These are phyloP conservation scores for Tieghemiomyces parasiticus DNA, from an alignment of 192 early-diverging fungal genomes.

Conservation along the genomic window DNA sequence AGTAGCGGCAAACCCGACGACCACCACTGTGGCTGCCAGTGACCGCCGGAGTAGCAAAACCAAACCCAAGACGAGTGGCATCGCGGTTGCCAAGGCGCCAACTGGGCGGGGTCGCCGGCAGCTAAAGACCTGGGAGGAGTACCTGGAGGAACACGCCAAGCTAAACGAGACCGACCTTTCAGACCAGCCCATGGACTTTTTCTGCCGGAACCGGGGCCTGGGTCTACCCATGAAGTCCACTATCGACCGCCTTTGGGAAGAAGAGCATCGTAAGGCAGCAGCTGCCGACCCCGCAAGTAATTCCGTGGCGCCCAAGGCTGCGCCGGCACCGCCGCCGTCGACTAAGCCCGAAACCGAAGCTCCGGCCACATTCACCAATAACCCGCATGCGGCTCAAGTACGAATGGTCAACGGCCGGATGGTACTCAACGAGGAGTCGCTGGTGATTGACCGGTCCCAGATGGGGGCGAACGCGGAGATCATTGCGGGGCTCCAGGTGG, in stretches of 20 bases:
- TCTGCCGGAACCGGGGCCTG: not conserved
- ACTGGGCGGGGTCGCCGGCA: not conserved
- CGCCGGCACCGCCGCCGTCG: no score
- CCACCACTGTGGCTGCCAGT: not conserved
- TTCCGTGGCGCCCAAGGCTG: not conserved
- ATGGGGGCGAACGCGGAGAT: slow-evolving; percentile 14
- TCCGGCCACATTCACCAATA: slow-evolving; percentile 11
- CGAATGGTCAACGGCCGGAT: slow-evolving; percentile 28
- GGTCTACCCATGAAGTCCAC: slow-evolving; percentile 12
- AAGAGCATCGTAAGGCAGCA: not conserved
- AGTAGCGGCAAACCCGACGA: not conserved
- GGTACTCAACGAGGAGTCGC: slow-evolving; percentile 24
- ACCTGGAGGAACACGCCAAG: not conserved
- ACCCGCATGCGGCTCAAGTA: slow-evolving; percentile 23
- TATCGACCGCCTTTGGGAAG: slow-evolving; percentile 2
- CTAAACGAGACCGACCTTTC: not conserved
- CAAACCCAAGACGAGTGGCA: not conserved
- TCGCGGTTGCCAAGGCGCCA: not conserved
- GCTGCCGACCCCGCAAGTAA: not conserved
- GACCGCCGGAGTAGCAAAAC: not conserved
- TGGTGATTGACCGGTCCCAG: slow-evolving; percentile 22
- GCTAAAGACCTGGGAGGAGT: slow-evolving; percentile 10
- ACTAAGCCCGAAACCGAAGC: no score
- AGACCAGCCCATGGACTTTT: not conserved
- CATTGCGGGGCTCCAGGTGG: slow-evolving; percentile 17